Base-by-base conservation (phyloP, 768 basidiomycete species). In the Guyanaporus albipodus region DNA sequence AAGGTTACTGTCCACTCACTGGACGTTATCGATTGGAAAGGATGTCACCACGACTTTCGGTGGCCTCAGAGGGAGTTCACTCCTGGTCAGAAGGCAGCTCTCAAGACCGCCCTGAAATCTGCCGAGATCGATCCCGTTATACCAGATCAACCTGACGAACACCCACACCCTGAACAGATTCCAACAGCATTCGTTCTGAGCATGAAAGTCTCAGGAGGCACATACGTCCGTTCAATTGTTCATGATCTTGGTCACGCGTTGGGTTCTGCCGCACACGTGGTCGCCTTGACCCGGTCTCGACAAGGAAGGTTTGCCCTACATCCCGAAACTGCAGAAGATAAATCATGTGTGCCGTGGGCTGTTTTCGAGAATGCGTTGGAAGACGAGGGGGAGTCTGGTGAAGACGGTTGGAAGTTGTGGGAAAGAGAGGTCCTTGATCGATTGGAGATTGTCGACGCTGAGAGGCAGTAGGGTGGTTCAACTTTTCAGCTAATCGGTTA, bases 141-240 rank as follows among this genome's bases (percentile, higher is more conserved):
- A n/a, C 55, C 63, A 36, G 68, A 69, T 36, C 61, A 63, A 27
- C 50, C 48, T n/a, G 69, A 68, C 21, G 51, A 58, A 42, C 53
- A 64, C 9, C 59, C 60, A 42, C 53, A 64, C 9, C 59, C 60
- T 23, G 70, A 75, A 43, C 57, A 58, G 31, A 58, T 66, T 4
- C 89, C 94, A 2, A 77, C 84, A 1, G 85, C 85, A 18, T 96
- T 98, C 65, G 83, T 85, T 8, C 72, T 99, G 52, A 79, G 78
- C 45, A 95, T 99, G 93, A 86, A 76, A 52, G 96, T 98, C 6
- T 94, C 93, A 8, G 88, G 90, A 22, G 96, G 96, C 32, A 98
- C 96, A 12, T 99, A 99, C 59, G 94, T 99, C 44, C 85, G 96
- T 40, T 93, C 88, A 1, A 86, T 99, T 54, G 86, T 94, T 34